phyloP scores from a whole-genome alignment of 768 basidiomycete genomes.

The Termitomyces sp. region DNA sequence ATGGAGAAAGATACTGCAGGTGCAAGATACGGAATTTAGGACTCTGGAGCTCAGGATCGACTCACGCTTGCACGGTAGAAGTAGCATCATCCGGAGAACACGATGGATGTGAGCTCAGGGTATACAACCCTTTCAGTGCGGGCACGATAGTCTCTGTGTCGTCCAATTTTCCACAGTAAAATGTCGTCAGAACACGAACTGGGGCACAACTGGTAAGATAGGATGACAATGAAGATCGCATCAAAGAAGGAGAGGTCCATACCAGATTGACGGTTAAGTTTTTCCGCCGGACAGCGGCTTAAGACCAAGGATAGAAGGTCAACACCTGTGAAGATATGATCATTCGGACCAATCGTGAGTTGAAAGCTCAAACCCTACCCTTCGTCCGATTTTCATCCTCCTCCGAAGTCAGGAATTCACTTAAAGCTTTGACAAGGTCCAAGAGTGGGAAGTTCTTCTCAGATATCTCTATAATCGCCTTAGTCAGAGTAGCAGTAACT shows the following conservation, averaged over 20 bases:
- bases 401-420: conserved; percentile 84
- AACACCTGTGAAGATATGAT: conserved; percentile 52
- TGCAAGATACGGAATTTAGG: neutral
- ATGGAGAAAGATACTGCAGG: conserved; percentile 60
- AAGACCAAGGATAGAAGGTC: conserved; percentile 76
- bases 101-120: conserved; percentile 55
- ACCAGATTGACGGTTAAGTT: conserved; percentile 82
- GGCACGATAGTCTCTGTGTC: conserved; percentile 83
- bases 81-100: conserved; percentile 63
- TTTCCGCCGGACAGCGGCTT: conserved; percentile 48
- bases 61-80: conserved; percentile 57
- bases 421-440: conserved; percentile 79
- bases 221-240: conserved; percentile 1
- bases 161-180: conserved; percentile 83
- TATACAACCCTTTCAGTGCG: conserved; percentile 68
- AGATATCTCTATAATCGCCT: conserved; percentile 33
- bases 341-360: conserved; percentile 1
- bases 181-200: conserved; percentile 81
- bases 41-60: neutral
- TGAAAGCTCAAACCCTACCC: conserved; percentile 40
- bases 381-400: conserved; percentile 73
- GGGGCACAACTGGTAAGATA: conserved; percentile 6
- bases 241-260: conserved; percentile 17
- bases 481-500: conserved; percentile 1
- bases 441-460: conserved; percentile 56